Base-by-base conservation (phyloP, 2,329 filamentous ascomycete genomes). In the Fusarium sp. region DNA sequence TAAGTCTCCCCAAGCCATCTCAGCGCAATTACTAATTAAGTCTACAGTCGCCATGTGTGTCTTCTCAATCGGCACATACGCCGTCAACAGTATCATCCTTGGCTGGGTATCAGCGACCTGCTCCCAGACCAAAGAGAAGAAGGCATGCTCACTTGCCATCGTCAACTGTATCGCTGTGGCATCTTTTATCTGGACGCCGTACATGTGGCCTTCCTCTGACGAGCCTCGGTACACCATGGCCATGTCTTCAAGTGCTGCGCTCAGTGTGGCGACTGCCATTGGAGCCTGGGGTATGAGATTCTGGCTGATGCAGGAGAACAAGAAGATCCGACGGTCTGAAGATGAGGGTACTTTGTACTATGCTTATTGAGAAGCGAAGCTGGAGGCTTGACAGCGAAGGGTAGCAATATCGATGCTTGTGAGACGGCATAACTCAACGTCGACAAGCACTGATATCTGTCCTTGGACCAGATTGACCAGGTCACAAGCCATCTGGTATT, bases 91-190 rank as follows among this genome's bases (percentile, higher is more conserved):
- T 16, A 78, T 85, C 51, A 81, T 82, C 20, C 74, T 84, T 0
- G 81, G 82, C 3, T 85, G 83, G 83, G 77, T 78, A 1, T 77
- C 77, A 0, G 76, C 75, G 2, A 80, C 79, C 0, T 79, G 82
- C 23, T 82, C 81, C 1, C 83, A 85, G 63, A 83, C 81, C 0
- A 80, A 82, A 5, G 83, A 85, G 69, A 84, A 85, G 75, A 84
- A 82, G 54, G 47, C 68, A 0, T 70, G 69, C 1, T 59, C 68
- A 0, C 48, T 71, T 0, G 68, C 68, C 0, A 71, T 71, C 80
- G 67, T 69, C 32, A 72, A 69, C 12, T 71, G 59, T 13, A 54
- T 74, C 11, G 66, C 65, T 2, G 69, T 34, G 21, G 48, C 53
- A 46, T 71, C 30, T 0, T 70, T 21, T 1, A 67, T 71, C 7